A percentile compares a stretch with the other conserved stretches of the same genome.
Evolutionary conservation across 2,329 filamentous ascomycete genomes (phyloP).

Genomic region (Parafenestella ontariensis): DNA sequence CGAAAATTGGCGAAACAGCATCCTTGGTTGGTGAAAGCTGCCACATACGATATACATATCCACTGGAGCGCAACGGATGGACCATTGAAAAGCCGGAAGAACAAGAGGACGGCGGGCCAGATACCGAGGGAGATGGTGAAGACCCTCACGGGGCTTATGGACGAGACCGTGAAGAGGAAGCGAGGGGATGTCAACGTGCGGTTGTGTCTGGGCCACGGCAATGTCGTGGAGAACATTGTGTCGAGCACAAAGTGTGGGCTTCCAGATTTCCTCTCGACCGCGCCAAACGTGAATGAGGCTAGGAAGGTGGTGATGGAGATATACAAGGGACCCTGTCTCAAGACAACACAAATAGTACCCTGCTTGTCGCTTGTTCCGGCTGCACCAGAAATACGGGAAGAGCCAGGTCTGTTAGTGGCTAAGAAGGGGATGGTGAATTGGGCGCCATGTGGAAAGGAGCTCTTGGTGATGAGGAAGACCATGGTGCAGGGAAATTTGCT

Average conservation of each 20-base stretch:
- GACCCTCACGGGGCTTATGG: constrained; percentile 23
- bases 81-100: constrained; percentile 19
- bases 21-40: constrained; percentile 34
- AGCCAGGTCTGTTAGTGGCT: neutral
- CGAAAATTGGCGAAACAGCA: constrained; percentile 31
- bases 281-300: neutral
- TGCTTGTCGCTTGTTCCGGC: neutral
- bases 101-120: constrained; percentile 20
- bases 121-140: constrained; percentile 27
- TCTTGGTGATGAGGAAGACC: constrained; percentile 9
- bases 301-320: constrained; percentile 14
- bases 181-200: constrained; percentile 19
- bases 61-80: constrained; percentile 31
- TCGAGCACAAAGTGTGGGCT: constrained; percentile 21
- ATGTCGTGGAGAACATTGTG: constrained; percentile 15
- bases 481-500: neutral
- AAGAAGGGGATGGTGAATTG: constrained; percentile 4
- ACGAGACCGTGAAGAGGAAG: constrained; percentile 15
- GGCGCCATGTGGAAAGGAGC: neutral
- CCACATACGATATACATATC: constrained; percentile 31
- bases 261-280: constrained; percentile 11
- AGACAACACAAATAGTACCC: neutral
- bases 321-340: constrained; percentile 7
- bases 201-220: constrained; percentile 17
- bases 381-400: neutral